phyloP scores from a whole-genome alignment of 139 green algal genomes.

The Trebouxia sp. region DNA sequence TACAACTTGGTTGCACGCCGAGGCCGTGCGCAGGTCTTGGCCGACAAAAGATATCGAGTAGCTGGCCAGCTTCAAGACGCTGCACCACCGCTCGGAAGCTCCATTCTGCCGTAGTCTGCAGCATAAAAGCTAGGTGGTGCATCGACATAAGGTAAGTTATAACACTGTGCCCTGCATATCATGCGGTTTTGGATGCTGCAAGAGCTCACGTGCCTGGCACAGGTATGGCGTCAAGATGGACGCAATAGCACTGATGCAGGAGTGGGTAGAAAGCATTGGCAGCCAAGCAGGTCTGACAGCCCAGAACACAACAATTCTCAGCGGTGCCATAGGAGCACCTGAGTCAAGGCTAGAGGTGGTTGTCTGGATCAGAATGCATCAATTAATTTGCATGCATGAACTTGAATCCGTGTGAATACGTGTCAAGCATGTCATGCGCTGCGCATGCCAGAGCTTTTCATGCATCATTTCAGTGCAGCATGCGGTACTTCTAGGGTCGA shows the following conservation, averaged over 20 bases:
- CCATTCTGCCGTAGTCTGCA: background rate
- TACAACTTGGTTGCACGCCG: no score
- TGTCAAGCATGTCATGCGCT: no score
- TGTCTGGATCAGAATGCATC: background rate
- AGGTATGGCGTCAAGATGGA: conserved; percentile 77
- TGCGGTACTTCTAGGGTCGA: background rate
- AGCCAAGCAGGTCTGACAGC: conserved; percentile 56
- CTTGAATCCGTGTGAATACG: background rate
- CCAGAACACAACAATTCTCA: conserved; percentile 56
- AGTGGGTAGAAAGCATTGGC: conserved; percentile 73
- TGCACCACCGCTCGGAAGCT: no score
- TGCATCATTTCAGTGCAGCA: background rate
- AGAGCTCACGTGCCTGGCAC: background rate
- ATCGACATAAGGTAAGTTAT: conserved; percentile 33
- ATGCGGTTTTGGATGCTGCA: background rate
- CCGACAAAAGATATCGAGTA: no score
- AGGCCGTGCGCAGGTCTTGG: no score
- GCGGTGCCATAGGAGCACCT: conserved; percentile 59
- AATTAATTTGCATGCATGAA: background rate
- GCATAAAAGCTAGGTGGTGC: conserved; percentile 34
- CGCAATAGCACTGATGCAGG: conserved; percentile 63
- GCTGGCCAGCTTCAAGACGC: no score
- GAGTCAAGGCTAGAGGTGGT: conserved; percentile 66
- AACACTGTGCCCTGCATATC: background rate
- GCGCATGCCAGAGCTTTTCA: no score